phyloP scores from a whole-genome alignment of 257 asterid genomes.

The Rubia yunnanensis region DNA sequence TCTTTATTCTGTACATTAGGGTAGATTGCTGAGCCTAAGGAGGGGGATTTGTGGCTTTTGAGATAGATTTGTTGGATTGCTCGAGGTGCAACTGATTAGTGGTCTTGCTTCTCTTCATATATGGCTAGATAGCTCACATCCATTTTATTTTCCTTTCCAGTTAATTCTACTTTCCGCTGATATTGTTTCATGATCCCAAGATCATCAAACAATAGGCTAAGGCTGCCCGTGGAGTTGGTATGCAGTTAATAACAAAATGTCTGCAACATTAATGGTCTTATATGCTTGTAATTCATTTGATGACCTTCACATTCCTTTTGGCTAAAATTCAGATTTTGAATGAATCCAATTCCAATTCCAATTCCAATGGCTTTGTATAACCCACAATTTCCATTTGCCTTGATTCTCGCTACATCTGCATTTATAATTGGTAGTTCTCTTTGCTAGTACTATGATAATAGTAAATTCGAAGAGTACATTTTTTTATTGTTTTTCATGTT shows the following conservation, averaged over 20 bases:
- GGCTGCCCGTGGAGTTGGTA: background rate
- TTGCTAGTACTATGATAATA: background rate
- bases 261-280: background rate
- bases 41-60: too few relatives aligned
- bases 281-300: background rate
- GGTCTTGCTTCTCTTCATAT: background rate
- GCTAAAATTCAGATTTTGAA: background rate
- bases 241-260: too few relatives aligned
- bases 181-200: background rate
- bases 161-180: background rate
- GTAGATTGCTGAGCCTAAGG: background rate
- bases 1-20: too few relatives aligned
- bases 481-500: background rate
- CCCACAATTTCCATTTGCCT: background rate
- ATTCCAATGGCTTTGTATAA: background rate
- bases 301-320: background rate
- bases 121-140: background rate
- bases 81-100: background rate
- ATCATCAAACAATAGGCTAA: too few relatives aligned
- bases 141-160: background rate
- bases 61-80: slow-evolving; percentile 2
- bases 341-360: background rate
- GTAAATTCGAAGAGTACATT: background rate
- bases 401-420: background rate
- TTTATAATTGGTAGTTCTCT: background rate